phyloP scores from a whole-genome alignment of 108 stramenopile species.

The Stephanodiscus triporus region DNA sequence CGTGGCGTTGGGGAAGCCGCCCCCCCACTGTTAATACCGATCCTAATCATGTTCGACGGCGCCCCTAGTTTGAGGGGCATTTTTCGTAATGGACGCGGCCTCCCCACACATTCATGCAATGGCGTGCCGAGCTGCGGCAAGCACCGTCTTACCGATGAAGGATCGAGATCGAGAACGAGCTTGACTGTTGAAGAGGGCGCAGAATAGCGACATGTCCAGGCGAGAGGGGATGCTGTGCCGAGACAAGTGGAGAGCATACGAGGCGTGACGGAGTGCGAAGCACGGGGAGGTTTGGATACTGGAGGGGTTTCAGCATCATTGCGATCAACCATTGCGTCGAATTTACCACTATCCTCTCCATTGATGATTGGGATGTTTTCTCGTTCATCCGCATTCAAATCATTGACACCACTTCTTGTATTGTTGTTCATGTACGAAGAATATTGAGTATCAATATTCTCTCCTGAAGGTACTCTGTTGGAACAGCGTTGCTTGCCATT shows the following conservation, averaged over 20 bases:
- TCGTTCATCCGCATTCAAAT: not conserved
- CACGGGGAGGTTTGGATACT: slow-evolving; percentile 2
- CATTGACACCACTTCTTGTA: not conserved
- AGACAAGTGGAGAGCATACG: slow-evolving; percentile 40
- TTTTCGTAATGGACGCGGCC: slow-evolving; percentile 37
- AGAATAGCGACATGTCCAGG: slow-evolving; percentile 68
- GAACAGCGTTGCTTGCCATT: not conserved
- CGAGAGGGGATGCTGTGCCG: slow-evolving; percentile 58
- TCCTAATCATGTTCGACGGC: slow-evolving; percentile 16
- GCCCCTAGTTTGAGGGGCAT: slow-evolving; percentile 24
- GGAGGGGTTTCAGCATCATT: not conserved
- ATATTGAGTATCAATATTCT: slow-evolving; percentile 1
- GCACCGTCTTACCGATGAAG: slow-evolving; percentile 49
- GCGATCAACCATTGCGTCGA: not conserved
- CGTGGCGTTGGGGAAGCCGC: not conserved
- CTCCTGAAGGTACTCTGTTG: not conserved
- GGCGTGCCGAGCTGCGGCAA: slow-evolving; percentile 74
- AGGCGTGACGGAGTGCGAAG: slow-evolving; percentile 17
- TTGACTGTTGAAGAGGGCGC: slow-evolving; percentile 63
- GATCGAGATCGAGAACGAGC: slow-evolving; percentile 55
- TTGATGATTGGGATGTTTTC: not conserved
- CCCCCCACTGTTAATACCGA: not conserved
- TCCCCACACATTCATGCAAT: slow-evolving; percentile 71
- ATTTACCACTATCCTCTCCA: not conserved
- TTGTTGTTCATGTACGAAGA: not conserved